These are phyloP conservation scores for Tulasnella sp. DNA, from an alignment of 768 basidiomycete species.

Conservation along the genomic window DNA sequence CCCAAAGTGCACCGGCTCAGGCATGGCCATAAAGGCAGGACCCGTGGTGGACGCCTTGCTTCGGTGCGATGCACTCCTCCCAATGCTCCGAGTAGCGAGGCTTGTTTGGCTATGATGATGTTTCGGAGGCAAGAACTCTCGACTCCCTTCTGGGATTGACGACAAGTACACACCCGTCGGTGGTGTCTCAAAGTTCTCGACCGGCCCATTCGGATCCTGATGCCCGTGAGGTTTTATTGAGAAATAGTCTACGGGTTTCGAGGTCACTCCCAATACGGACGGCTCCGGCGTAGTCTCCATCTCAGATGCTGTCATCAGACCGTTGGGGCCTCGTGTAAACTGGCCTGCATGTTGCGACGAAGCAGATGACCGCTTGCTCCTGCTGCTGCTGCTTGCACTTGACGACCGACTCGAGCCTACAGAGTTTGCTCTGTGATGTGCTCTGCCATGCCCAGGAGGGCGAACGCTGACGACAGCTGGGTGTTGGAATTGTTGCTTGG, in stretches of 20 bases:
- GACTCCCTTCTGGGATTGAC: conserved; percentile 20
- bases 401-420: conserved; percentile 14
- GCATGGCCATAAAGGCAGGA: conserved; percentile 7
- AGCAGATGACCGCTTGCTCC: conserved; percentile 20
- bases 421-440: conserved; percentile 6
- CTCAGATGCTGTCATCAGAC: conserved; percentile 26
- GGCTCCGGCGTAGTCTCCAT: conserved; percentile 22
- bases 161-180: conserved; percentile 15
- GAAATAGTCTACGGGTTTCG: conserved; percentile 12
- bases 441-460: not conserved
- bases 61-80: conserved; percentile 2
- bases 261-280: conserved; percentile 17
- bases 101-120: not conserved
- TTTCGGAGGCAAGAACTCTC: conserved; percentile 9
- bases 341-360: conserved; percentile 10
- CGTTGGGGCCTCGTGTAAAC: conserved; percentile 1
- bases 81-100: conserved; percentile 7
- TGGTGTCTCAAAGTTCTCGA: conserved; percentile 13
- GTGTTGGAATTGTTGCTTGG: conserved; percentile 20
- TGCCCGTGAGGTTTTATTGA: conserved; percentile 15
- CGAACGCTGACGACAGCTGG: conserved; percentile 25
- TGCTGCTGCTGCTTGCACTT: conserved; percentile 14
- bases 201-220: conserved; percentile 16
- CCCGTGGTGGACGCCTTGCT: conserved; percentile 15
- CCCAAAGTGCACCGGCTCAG: conserved; percentile 2